A percentile compares a stretch with the other conserved stretches of the same genome.
Evolutionary conservation across 129 eudicot genomes (phyloP).

Genomic region (Heracleum sosnowskyi): DNA sequence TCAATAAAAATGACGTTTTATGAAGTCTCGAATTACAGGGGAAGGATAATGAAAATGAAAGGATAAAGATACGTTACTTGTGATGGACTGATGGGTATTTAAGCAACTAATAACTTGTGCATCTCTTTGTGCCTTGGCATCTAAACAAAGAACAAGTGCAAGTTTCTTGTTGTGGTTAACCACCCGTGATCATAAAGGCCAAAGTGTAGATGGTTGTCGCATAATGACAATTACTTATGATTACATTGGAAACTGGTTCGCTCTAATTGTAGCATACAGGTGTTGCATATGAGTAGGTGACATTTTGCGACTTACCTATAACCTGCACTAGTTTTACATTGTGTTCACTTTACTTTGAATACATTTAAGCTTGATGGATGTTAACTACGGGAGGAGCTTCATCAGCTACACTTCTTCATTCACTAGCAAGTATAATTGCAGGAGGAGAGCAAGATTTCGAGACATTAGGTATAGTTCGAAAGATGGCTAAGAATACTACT

Average conservation of each 20-base stretch:
- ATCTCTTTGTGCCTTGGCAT: conserved; percentile 21
- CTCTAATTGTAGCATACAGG: too few species aligned
- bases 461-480: not conserved
- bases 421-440: not conserved
- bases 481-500: not conserved
- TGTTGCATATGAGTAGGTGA: too few species aligned
- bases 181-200: not conserved
- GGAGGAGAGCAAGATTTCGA: not conserved
- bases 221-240: not conserved
- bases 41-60: conserved; percentile 6
- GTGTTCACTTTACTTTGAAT: not conserved
- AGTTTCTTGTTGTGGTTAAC: not conserved
- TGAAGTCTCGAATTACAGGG: not conserved
- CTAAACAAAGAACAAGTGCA: conserved; percentile 17
- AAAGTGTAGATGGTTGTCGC: not conserved
- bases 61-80: conserved; percentile 20
- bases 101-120: conserved; percentile 2
- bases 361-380: not conserved
- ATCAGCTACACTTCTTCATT: too few species aligned
- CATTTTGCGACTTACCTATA: too few species aligned
- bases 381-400: not conserved
- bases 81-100: not conserved
- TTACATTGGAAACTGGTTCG: not conserved
- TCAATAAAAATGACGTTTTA: not conserved
- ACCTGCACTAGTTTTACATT: not conserved